A percentile compares a stretch with the other conserved stretches of the same genome.
phyloP scores from a whole-genome alignment of 345 rosid genomes.

The Populus davidiana region DNA sequence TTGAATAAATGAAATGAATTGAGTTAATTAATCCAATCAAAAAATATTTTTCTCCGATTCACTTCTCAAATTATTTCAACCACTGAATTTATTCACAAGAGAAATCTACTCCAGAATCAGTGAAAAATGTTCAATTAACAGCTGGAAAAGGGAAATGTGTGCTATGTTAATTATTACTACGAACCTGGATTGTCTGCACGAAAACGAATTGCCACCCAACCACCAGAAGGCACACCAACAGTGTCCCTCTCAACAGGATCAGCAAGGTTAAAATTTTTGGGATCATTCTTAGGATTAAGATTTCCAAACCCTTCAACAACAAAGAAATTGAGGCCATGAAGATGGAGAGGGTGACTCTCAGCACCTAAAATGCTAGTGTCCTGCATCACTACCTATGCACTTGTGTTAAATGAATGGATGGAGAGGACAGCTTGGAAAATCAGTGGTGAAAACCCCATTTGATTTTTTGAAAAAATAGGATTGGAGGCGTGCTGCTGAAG shows the following conservation, averaged over 20 bases:
- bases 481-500: conserved; percentile 53
- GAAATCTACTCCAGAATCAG: no score
- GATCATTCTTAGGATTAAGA: conserved; percentile 50
- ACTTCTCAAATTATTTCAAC: no score
- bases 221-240: conserved; percentile 56
- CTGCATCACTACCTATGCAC: conserved; percentile 72
- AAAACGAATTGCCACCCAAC: conserved; percentile 78
- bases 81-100: no score
- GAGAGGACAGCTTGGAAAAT: conserved; percentile 57
- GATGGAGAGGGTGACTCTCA: conserved; percentile 78
- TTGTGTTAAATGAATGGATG: conserved; percentile 56
- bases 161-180: neutral
- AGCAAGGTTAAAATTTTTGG: conserved; percentile 52
- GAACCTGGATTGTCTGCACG: conserved; percentile 75
- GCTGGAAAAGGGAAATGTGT: neutral
- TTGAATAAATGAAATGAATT: no score
- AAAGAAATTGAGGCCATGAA: conserved; percentile 69
- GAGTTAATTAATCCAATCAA: no score
- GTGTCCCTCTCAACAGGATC: conserved; percentile 82
- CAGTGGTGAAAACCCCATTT: conserved; percentile 43
- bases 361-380: conserved; percentile 68
- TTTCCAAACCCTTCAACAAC: conserved; percentile 83
- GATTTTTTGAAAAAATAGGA: conserved; percentile 45
- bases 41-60: no score
- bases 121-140: no score